phyloP scores from a whole-genome alignment of 345 rosid species.

The Eucalyptus polyanthemos region DNA sequence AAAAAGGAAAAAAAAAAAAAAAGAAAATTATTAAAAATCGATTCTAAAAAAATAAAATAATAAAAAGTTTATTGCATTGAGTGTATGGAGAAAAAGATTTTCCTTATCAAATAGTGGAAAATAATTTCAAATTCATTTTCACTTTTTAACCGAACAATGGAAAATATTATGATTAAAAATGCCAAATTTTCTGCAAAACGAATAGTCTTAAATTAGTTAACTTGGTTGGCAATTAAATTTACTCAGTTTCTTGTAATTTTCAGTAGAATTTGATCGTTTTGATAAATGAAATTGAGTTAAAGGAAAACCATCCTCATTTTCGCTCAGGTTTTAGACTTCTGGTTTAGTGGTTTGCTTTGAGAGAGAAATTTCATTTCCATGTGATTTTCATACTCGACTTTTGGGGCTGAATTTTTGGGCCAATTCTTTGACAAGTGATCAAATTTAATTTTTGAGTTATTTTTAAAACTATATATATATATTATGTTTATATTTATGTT shows the following conservation, averaged over 20 bases:
- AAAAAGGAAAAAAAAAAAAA: too few relatives aligned
- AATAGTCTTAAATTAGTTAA: too few relatives aligned
- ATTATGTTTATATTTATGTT: too few relatives aligned
- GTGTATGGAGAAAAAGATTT: too few relatives aligned
- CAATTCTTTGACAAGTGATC: neutral
- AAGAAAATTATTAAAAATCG: too few relatives aligned
- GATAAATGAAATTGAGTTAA: neutral
- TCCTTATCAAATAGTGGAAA: too few relatives aligned
- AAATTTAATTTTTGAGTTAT: neutral
- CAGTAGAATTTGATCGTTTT: neutral
- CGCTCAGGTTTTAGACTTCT: neutral
- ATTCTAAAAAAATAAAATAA: too few relatives aligned
- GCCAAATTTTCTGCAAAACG: rapidly evolving
- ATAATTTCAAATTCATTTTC: too few relatives aligned
- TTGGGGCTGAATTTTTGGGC: neutral
- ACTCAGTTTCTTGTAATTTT: neutral
- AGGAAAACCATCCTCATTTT: neutral
- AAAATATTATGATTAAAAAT: too few relatives aligned
- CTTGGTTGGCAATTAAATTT: neutral
- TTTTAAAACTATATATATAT: neutral
- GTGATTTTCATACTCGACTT: neutral
- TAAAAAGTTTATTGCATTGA: too few relatives aligned
- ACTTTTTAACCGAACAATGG: too few relatives aligned
- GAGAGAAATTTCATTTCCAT: neutral
- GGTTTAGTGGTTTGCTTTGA: neutral